Evolutionary conservation across 208 protist genomes (phyloP), one percentile per base, ranked within the genome.

Genomic region (Spongospora subterranea): DNA sequence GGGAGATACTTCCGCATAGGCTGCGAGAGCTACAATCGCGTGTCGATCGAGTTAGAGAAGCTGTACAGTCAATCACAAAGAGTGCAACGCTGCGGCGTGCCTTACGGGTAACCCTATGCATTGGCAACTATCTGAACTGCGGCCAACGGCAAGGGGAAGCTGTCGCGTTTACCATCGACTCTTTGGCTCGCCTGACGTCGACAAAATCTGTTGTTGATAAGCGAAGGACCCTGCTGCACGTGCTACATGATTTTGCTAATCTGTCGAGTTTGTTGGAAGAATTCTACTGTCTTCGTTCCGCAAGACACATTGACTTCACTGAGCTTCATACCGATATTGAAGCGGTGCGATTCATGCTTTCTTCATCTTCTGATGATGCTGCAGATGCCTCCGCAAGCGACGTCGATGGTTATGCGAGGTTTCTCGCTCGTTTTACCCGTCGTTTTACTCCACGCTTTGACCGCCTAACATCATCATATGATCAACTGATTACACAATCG

Each of bases 121-220:
- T 82, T 43, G 71, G 71, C n/a, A 82, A 82, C n/a, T 82, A 45
- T n/a, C 71, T 82, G 71, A 82, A 82, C n/a, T 17, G n/a, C n/a
- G 71, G 71, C 35, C 17, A 39, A 82, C 6, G 71, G 71, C 71
- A 82, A 45, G 71, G 71, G 6, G 17, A 82, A 43, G 71, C 71
- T 6, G 35, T 45, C 13, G 71, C 71, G 6, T 82, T 82, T n/a
- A 43, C 71, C n/a, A 35, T 82, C 71, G 71, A 82, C 17, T 45
- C 35, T 6, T 43, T 82, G 71, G 35, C 6, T 43, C 71, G 71
- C 13, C 71, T 82, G 71, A 17, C 71, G 71, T 40, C 6, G 6
- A 82, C 71, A 6, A 82, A 82, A 43, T 82, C 71, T 35, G 40
- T 43, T 35, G 6, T 82, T 6, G 71, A 82, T n/a, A 82, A 82